These are phyloP conservation scores for Hordeum pubiflorum DNA, from an alignment of 202 grass and related monocot species.

Conservation along the genomic window DNA sequence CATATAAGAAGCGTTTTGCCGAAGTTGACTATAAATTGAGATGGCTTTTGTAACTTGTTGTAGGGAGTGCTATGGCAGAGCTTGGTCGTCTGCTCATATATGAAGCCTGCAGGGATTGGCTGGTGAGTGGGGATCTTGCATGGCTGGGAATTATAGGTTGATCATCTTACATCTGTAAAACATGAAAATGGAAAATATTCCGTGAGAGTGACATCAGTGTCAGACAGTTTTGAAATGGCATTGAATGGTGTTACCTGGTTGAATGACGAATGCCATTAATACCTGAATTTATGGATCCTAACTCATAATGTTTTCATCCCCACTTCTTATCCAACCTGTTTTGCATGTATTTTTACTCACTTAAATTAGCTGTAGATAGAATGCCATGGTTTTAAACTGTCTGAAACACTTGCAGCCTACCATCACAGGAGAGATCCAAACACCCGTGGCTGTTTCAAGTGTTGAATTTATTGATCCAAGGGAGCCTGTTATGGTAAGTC, in stretches of 20 bases:
- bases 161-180: background rate
- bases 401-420: constrained; percentile 57
- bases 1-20: background rate
- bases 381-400: background rate
- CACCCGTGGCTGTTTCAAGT: constrained; percentile 64
- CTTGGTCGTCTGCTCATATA: constrained; percentile 94
- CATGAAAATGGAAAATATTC: background rate
- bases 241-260: background rate
- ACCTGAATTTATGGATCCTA: background rate
- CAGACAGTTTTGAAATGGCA: background rate
- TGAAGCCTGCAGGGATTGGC: constrained; percentile 85
- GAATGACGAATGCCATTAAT: background rate
- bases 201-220: background rate
- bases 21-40: background rate
- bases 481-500: constrained; percentile 71
- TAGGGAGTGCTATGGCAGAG: constrained; percentile 91
- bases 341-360: background rate
- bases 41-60: background rate
- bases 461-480: constrained; percentile 94
- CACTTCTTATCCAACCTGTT: background rate
- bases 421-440: constrained; percentile 76
- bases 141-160: background rate
- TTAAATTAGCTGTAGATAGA: background rate
- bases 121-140: constrained; percentile 52
- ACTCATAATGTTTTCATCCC: background rate